Percentiles rank a stretch among this genome's conserved stretches.
Evolutionary conservation across 306 rosid species (phyloP).

Genomic region (Cucurbita pepo): DNA sequence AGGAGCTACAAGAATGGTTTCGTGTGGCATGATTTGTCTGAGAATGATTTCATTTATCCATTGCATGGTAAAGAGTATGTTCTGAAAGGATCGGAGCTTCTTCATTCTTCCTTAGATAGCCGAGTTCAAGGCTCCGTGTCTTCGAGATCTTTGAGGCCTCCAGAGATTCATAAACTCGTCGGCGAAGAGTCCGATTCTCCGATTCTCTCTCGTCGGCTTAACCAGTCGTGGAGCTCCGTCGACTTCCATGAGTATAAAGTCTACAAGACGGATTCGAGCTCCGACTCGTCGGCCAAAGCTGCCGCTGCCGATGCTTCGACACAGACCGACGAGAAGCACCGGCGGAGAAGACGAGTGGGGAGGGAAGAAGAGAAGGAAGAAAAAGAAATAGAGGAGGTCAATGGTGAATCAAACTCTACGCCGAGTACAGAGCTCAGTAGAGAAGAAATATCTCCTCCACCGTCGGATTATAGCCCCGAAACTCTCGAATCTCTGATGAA

Average conservation of each 20-base stretch:
- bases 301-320: conserved; percentile 83
- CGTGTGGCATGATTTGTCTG: conserved; percentile 91
- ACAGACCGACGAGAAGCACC: conserved; percentile 75
- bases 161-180: conserved; percentile 25
- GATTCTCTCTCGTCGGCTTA: conserved; percentile 34
- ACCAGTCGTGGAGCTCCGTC: conserved; percentile 86
- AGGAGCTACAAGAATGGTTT: conserved; percentile 86
- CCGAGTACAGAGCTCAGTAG: conserved; percentile 62
- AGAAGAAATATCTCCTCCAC: conserved; percentile 96
- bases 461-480: conserved; percentile 93
- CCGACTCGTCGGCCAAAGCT: conserved; percentile 45
- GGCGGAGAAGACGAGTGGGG: conserved; percentile 39
- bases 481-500: conserved; percentile 76
- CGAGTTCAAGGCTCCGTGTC: conserved; percentile 25
- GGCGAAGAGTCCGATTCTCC: conserved; percentile 42
- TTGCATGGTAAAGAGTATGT: conserved; percentile 83
- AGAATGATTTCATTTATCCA: conserved; percentile 77
- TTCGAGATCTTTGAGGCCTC: conserved; percentile 34
- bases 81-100: conserved; percentile 82
- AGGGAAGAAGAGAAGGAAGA: conserved; percentile 17
- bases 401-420: conserved; percentile 11
- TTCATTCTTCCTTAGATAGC: conserved; percentile 18
- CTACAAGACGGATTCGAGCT: conserved; percentile 60
- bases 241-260: conserved; percentile 80
- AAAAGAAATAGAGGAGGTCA: not conserved